phyloP scores from a whole-genome alignment of 1,284 basidiomycete genomes.

The Puccinia horiana region DNA sequence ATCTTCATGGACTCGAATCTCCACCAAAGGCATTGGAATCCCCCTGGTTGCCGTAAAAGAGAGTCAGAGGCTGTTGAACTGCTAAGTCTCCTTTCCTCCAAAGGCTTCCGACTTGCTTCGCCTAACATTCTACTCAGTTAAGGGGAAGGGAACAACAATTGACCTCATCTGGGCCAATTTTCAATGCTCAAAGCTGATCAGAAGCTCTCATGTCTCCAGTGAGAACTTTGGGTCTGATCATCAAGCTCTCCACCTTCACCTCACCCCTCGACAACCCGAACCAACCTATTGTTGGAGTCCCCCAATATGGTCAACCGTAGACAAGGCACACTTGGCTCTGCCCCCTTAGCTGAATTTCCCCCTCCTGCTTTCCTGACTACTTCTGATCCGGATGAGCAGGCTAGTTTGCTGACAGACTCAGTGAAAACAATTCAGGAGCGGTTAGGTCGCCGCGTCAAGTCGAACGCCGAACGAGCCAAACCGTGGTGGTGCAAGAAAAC shows the following conservation, averaged over 20 bases:
- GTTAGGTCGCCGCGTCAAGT: not conserved
- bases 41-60: not conserved
- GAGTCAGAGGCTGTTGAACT: not conserved
- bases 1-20: conserved; percentile 14
- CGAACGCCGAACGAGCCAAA: not conserved
- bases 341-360: not conserved
- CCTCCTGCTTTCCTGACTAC: no score
- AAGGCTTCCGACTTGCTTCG: not conserved
- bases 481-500: conserved; percentile 12
- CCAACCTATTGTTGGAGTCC: not conserved
- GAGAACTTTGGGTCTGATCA: not conserved
- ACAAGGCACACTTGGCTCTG: no score
- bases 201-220: not conserved
- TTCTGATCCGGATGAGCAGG: not conserved
- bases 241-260: not conserved
- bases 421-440: not conserved
- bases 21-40: conserved; percentile 9
- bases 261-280: not conserved
- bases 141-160: not conserved
- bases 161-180: not conserved
- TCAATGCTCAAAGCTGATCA: not conserved
- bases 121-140: not conserved
- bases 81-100: not conserved
- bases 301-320: not conserved
- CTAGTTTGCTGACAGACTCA: not conserved